Evolutionary conservation across 2,329 filamentous ascomycete genomes (phyloP).

Genomic region (Furcasterigmium furcatum): DNA sequence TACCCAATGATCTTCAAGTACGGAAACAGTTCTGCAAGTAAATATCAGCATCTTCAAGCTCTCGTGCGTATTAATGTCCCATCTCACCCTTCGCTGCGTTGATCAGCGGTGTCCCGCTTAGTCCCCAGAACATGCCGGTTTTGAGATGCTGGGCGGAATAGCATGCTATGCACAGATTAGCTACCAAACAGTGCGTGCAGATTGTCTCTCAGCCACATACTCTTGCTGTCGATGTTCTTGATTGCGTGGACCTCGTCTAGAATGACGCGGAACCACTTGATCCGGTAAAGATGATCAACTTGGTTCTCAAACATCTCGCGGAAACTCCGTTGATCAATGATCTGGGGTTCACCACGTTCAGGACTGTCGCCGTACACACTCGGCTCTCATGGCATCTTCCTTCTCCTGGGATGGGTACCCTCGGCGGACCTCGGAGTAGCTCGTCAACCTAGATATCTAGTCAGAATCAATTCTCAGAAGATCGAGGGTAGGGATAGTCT

Average conservation of each 20-base stretch:
- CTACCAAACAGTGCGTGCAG: background rate
- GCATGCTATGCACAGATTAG: slow-evolving; percentile 10
- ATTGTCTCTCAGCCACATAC: slow-evolving; percentile 21
- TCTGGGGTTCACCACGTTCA: too few species aligned
- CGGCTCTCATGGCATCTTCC: background rate
- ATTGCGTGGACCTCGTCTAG: slow-evolving; percentile 56
- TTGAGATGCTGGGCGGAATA: slow-evolving; percentile 15
- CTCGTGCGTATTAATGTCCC: background rate
- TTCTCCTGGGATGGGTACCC: slow-evolving; percentile 9
- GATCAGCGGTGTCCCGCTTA: slow-evolving; percentile 31
- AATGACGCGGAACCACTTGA: slow-evolving; percentile 47
- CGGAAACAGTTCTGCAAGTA: slow-evolving; percentile 27
- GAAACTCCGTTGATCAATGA: too few species aligned
- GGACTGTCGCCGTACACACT: too few species aligned
- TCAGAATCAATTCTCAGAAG: background rate
- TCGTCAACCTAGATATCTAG: slow-evolving; percentile 19
- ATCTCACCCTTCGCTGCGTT: slow-evolving; percentile 25
- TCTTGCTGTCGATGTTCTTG: slow-evolving; percentile 39
- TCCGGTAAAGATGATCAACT: slow-evolving; percentile 31
- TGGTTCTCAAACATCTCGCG: too few species aligned
- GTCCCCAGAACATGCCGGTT: slow-evolving; percentile 27
- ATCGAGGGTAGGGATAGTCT: background rate
- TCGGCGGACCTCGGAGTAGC: slow-evolving; percentile 18
- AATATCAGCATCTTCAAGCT: slow-evolving; percentile 10
- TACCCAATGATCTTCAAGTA: slow-evolving; percentile 28